A percentile compares a stretch with the other conserved stretches of the same genome.
Conservation (phyloP, 257 asterid genomes). For the Fraxinus pennsylvanica region DNA sequence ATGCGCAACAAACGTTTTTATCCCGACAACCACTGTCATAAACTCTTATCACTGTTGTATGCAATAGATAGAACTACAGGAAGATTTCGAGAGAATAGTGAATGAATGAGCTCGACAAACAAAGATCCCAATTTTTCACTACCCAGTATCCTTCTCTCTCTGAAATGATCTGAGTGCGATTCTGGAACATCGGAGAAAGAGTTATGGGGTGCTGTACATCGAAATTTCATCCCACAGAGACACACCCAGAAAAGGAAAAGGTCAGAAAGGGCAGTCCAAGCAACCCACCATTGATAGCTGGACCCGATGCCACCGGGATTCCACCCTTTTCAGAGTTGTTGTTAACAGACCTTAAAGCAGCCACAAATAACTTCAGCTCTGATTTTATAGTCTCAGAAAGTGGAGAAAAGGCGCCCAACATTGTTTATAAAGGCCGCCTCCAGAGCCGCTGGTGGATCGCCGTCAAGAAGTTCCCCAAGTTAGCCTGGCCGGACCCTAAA, state of each 20-base stretch:
- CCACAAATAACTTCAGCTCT: slow-evolving; percentile 64
- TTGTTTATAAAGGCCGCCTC: slow-evolving; percentile 67
- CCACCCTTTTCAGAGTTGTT: slow-evolving; percentile 54
- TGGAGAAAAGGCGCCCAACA: slow-evolving; percentile 69
- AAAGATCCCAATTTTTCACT: slow-evolving; percentile 29
- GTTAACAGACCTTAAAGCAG: slow-evolving; percentile 55
- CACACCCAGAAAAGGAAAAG: slow-evolving; percentile 50
- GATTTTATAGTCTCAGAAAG: slow-evolving; percentile 69
- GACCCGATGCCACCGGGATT: slow-evolving; percentile 33
- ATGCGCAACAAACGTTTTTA: slow-evolving; percentile 6
- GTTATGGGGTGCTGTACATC: slow-evolving; percentile 65
- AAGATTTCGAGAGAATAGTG: slow-evolving; percentile 22
- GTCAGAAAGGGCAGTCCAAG: slow-evolving; percentile 24
- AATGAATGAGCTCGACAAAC: slow-evolving; percentile 21
- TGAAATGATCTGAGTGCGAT: slow-evolving; percentile 15
- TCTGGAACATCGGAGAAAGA: slow-evolving; percentile 22
- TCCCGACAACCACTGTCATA: slow-evolving; percentile 15
- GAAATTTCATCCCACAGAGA: slow-evolving; percentile 36
- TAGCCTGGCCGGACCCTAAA: slow-evolving; percentile 74
- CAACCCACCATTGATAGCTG: slow-evolving; percentile 28
- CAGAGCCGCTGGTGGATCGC: slow-evolving; percentile 67
- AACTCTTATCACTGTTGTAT: too few relatives aligned
- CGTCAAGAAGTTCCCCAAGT: slow-evolving; percentile 61
- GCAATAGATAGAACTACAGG: not conserved
- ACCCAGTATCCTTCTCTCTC: slow-evolving; percentile 19